A percentile compares a stretch with the other conserved stretches of the same genome.
These are phyloP conservation scores for Irpex sp. DNA, from an alignment of 1,284 basidiomycete species.

Conservation along the genomic window DNA sequence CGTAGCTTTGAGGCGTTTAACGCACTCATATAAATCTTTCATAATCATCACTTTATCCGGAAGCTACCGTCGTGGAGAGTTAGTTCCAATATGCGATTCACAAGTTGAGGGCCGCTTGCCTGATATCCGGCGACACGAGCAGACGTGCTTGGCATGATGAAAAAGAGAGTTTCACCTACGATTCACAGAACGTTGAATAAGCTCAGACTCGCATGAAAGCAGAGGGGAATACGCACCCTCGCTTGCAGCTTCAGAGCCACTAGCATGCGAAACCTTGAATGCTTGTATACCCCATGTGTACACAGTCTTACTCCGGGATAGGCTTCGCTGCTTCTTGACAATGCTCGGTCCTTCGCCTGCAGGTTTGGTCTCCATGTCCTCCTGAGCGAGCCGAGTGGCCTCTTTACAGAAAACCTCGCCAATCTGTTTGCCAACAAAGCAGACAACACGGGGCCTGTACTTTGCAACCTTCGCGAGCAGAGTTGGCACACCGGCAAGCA, in stretches of 20 bases:
- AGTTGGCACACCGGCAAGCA: slow-evolving; percentile 22
- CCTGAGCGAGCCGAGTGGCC: not conserved
- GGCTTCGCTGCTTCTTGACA: not conserved
- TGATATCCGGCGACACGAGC: slow-evolving; percentile 61
- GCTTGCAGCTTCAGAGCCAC: too few relatives aligned
- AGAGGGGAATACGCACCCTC: too few relatives aligned
- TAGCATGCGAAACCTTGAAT: slow-evolving; percentile 37
- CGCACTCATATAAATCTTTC: not conserved
- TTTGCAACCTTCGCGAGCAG: slow-evolving; percentile 54
- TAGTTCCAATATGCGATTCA: not conserved
- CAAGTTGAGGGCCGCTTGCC: slow-evolving; percentile 28
- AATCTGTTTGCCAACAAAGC: slow-evolving; percentile 73
- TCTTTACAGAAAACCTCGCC: slow-evolving; percentile 37
- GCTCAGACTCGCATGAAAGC: not conserved
- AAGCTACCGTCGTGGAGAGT: not conserved
- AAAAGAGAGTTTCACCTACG: slow-evolving; percentile 55
- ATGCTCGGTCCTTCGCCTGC: too few relatives aligned
- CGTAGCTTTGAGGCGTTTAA: not conserved
- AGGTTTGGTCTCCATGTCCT: too few relatives aligned
- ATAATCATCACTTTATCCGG: not conserved
- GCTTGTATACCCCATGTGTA: slow-evolving; percentile 41
- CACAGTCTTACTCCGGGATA: not conserved
- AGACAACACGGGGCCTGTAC: slow-evolving; percentile 58
- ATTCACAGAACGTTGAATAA: not conserved
- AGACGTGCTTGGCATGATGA: slow-evolving; percentile 65